A percentile compares a stretch with the other conserved stretches of the same genome.
Conservation (phyloP, 306 rosid species). For the Begonia peltatifolia region DNA sequence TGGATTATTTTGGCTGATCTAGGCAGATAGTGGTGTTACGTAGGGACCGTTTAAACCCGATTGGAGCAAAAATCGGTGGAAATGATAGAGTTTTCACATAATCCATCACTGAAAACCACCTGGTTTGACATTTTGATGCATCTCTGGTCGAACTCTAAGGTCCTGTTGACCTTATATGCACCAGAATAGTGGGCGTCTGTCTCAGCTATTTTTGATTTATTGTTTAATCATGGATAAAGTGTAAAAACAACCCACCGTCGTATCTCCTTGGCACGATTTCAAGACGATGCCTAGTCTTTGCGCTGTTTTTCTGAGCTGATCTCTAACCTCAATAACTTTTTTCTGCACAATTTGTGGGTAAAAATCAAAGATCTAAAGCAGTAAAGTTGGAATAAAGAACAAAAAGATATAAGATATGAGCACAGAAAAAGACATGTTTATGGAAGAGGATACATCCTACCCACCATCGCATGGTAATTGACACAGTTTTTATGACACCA, state of each 20-base stretch:
- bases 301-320: slow-evolving; percentile 70
- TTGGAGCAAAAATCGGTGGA: too few relatives aligned
- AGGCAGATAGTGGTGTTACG: too few relatives aligned
- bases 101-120: too few relatives aligned
- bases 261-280: slow-evolving; percentile 65
- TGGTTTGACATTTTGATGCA: too few relatives aligned
- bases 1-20: too few relatives aligned
- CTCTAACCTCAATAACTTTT: slow-evolving; percentile 82
- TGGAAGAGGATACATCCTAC: slow-evolving; percentile 11
- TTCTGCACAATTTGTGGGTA: slow-evolving; percentile 28
- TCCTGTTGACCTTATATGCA: too few relatives aligned
- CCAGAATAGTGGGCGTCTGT: too few relatives aligned
- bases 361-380: neutral
- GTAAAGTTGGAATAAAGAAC: neutral
- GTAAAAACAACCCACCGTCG: slow-evolving; percentile 29
- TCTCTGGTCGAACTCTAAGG: too few relatives aligned
- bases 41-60: too few relatives aligned
- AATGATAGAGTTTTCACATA: too few relatives aligned
- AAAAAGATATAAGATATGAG: neutral
- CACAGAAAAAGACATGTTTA: neutral
- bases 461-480: slow-evolving; percentile 91
- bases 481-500: slow-evolving; percentile 87
- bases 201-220: too few relatives aligned
- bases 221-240: neutral
- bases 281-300: slow-evolving; percentile 68